A percentile compares a stretch with the other conserved stretches of the same genome.
Conservation (phyloP, 306 rosid species). For the Erythrophleum fordii region DNA sequence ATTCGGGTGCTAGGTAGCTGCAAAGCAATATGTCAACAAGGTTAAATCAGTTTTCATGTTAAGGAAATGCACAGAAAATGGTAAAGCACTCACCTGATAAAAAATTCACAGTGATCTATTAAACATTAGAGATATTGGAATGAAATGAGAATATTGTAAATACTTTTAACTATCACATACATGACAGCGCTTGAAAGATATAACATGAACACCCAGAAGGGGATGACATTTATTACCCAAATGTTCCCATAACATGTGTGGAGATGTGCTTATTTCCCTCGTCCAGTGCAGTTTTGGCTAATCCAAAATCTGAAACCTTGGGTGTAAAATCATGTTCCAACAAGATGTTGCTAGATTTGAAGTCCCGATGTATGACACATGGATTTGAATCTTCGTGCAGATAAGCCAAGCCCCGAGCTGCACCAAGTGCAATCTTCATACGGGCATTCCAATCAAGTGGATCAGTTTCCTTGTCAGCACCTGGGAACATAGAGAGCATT, state of each 20-base stretch:
- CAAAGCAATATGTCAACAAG: constrained; percentile 37
- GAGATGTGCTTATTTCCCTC: constrained; percentile 94
- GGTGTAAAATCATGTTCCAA: constrained; percentile 86
- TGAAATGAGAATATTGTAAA: background rate
- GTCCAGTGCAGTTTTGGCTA: constrained; percentile 90
- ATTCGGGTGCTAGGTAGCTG: constrained; percentile 98
- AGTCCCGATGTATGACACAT: constrained; percentile 92
- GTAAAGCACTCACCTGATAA: constrained; percentile 7
- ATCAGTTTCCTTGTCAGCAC: constrained; percentile 80
- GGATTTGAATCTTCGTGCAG: constrained; percentile 97
- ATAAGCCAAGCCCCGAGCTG: constrained; percentile 94
- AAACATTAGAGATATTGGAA: background rate
- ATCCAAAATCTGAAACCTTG: constrained; percentile 96
- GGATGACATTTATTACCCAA: constrained; percentile 62
- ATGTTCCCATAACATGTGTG: constrained; percentile 98
- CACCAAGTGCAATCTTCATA: constrained; percentile 94
- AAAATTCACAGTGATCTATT: background rate
- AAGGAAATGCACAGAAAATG: constrained; percentile 25
- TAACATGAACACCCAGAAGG: background rate
- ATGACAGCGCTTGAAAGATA: constrained; percentile 18
- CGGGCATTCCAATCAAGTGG: constrained; percentile 90
- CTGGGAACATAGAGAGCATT: constrained; percentile 49
- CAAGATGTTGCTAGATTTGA: constrained; percentile 96
- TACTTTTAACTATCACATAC: constrained; percentile 33
- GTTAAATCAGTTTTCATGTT: constrained; percentile 24